A percentile compares a stretch with the other conserved stretches of the same genome.
Conservation (phyloP, 257 asterid genomes). For the Solanum sejunctum region DNA sequence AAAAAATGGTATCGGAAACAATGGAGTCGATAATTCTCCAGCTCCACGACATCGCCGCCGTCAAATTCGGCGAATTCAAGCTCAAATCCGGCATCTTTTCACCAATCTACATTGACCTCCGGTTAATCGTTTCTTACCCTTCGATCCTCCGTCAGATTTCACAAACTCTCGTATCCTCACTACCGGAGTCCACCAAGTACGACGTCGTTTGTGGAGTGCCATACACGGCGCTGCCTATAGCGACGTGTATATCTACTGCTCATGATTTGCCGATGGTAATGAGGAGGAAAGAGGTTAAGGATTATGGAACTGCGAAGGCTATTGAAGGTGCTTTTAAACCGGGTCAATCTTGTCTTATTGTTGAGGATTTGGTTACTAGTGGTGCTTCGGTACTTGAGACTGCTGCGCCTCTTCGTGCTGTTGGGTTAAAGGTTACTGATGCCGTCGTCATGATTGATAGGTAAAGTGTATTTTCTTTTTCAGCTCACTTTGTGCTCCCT, state of each 20-base stretch:
- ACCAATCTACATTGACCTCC: conserved; percentile 95
- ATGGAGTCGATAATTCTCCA: conserved; percentile 73
- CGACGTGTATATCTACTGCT: conserved; percentile 62
- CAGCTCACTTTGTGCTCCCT: not conserved
- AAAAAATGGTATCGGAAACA: conserved; percentile 2
- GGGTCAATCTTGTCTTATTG: conserved; percentile 53
- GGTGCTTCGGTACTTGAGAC: conserved; percentile 94
- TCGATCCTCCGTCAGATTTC: conserved; percentile 68
- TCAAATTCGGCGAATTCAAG: conserved; percentile 88
- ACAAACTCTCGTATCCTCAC: conserved; percentile 36
- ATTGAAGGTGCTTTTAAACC: conserved; percentile 62
- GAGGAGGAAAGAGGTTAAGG: conserved; percentile 95
- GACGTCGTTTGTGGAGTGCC: conserved; percentile 93
- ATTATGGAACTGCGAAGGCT: conserved; percentile 80
- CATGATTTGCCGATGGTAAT: conserved; percentile 72
- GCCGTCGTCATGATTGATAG: conserved; percentile 96
- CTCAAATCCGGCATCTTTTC: conserved; percentile 91
- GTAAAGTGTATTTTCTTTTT: conserved; percentile 6
- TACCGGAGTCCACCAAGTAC: conserved; percentile 49
- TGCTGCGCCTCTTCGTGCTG: conserved; percentile 74
- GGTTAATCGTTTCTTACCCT: conserved; percentile 86
- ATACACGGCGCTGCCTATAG: conserved; percentile 93
- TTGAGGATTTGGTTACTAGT: conserved; percentile 92
- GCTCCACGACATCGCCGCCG: conserved; percentile 91
- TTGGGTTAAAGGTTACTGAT: conserved; percentile 72